Percentiles rank a stretch among this genome's conserved stretches.
phyloP scores from a whole-genome alignment of 2,329 filamentous ascomycete species.

The Phyllosticta citrichinensis region DNA sequence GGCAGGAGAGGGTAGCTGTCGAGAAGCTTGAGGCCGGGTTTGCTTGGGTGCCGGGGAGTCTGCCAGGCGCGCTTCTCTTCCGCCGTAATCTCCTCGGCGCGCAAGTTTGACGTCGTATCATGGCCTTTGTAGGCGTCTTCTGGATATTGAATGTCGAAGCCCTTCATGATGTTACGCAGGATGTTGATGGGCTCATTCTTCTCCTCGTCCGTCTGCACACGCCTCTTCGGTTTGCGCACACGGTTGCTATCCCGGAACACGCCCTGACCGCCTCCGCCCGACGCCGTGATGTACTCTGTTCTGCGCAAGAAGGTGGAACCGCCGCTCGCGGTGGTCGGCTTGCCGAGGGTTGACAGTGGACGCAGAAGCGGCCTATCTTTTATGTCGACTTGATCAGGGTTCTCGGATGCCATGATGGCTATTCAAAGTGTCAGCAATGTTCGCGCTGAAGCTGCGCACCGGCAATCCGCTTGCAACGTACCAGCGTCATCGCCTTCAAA shows the following conservation, averaged over 20 bases:
- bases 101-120: slow-evolving; percentile 47
- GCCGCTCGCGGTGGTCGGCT: slow-evolving; percentile 64
- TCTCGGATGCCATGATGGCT: slow-evolving; percentile 75
- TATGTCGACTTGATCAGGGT: slow-evolving; percentile 63
- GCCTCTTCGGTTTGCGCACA: slow-evolving; percentile 31
- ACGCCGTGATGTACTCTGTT: slow-evolving; percentile 81
- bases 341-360: slow-evolving; percentile 74
- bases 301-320: slow-evolving; percentile 88
- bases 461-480: slow-evolving; percentile 34
- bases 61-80: slow-evolving; percentile 51
- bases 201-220: slow-evolving; percentile 23
- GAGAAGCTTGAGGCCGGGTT: slow-evolving; percentile 46
- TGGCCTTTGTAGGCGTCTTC: slow-evolving; percentile 56
- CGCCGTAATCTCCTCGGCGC: slow-evolving; percentile 43
- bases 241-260: slow-evolving; percentile 26
- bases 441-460: slow-evolving; percentile 7
- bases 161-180: slow-evolving; percentile 50
- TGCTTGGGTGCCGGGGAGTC: slow-evolving; percentile 49
- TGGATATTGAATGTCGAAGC: slow-evolving; percentile 55
- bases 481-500: slow-evolving; percentile 93
- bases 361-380: slow-evolving; percentile 77
- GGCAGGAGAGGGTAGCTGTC: slow-evolving; percentile 52
- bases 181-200: slow-evolving; percentile 52
- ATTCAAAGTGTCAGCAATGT: slow-evolving; percentile 15
- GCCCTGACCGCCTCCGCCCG: slow-evolving; percentile 30